Percentiles rank a stretch among this genome's conserved stretches.
Conservation (phyloP, 805 yeast species). For the Candida multigemmis region DNA sequence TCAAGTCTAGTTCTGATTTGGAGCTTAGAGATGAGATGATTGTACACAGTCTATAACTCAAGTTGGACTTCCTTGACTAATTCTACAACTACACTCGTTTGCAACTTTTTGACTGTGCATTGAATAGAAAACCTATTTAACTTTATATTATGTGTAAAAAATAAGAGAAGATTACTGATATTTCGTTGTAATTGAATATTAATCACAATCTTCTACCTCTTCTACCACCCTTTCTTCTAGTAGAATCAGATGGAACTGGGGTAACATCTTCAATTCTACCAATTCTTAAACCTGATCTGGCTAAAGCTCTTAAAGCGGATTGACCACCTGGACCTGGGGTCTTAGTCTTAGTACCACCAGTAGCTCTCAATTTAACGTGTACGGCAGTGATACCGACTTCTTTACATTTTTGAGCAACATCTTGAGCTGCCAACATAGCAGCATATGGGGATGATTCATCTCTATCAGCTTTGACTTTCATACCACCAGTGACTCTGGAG, state of each 20-base stretch:
- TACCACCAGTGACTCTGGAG: slow-evolving; percentile 99
- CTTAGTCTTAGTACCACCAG: slow-evolving; percentile 99
- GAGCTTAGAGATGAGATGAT: too few species aligned
- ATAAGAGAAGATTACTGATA: too few species aligned
- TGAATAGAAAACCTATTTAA: too few species aligned
- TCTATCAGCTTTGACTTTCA: slow-evolving; percentile 99
- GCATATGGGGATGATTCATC: slow-evolving; percentile 99
- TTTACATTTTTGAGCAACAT: slow-evolving; percentile 97
- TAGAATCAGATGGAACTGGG: slow-evolving; percentile 99
- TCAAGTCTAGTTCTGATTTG: too few species aligned
- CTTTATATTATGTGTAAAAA: too few species aligned
- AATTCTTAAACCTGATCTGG: slow-evolving; percentile 99
- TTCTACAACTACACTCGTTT: too few species aligned
- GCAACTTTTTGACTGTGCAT: too few species aligned
- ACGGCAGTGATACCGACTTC: slow-evolving; percentile 99
- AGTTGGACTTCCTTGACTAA: too few species aligned
- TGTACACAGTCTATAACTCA: too few species aligned
- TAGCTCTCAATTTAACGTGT: slow-evolving; percentile 99
- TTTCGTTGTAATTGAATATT: too few species aligned
- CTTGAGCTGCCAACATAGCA: slow-evolving; percentile 99
- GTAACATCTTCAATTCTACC: slow-evolving; percentile 99
- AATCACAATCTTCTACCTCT: slow-evolving; percentile 99
- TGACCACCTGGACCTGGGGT: slow-evolving; percentile 99
- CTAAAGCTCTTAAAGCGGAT: slow-evolving; percentile 97
- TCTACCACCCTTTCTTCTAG: slow-evolving; percentile 99